Conservation (phyloP, 176 grass and related monocot genomes). For the Phoenix dactylifera region DNA sequence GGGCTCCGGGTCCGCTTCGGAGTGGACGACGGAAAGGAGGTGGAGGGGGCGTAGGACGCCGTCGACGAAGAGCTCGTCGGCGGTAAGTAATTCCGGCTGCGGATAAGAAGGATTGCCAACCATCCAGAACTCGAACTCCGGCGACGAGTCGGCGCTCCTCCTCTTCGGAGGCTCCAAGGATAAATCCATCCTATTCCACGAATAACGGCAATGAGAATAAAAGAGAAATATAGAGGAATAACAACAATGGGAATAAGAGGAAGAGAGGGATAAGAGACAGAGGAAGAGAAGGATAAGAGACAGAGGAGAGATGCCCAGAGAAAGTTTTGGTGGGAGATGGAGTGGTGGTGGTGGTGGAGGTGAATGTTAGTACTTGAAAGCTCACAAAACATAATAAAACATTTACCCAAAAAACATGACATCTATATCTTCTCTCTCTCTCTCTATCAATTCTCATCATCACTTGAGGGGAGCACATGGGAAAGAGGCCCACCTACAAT, state of each 20-base stretch:
- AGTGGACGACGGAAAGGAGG: neutral
- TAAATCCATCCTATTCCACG: no score
- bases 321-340: neutral
- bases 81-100: neutral
- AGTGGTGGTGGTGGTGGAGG: no score
- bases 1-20: no score
- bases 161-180: neutral
- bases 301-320: neutral
- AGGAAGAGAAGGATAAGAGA: neutral
- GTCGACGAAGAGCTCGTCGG: slow-evolving; percentile 10
- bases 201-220: neutral
- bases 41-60: slow-evolving; percentile 5
- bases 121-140: slow-evolving; percentile 11
- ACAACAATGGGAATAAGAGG: neutral
- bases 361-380: no score
- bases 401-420: no score
- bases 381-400: no score
- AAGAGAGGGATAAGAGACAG: neutral
- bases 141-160: neutral
- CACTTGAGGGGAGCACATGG: no score
- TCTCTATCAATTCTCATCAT: no score
- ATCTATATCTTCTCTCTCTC: no score
- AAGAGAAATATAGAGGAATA: neutral
- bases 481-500: no score
- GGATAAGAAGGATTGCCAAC: neutral